Evolutionary conservation across 192 early-diverging fungal genomes (phyloP).

Genomic region (Rhizophagus sp.): DNA sequence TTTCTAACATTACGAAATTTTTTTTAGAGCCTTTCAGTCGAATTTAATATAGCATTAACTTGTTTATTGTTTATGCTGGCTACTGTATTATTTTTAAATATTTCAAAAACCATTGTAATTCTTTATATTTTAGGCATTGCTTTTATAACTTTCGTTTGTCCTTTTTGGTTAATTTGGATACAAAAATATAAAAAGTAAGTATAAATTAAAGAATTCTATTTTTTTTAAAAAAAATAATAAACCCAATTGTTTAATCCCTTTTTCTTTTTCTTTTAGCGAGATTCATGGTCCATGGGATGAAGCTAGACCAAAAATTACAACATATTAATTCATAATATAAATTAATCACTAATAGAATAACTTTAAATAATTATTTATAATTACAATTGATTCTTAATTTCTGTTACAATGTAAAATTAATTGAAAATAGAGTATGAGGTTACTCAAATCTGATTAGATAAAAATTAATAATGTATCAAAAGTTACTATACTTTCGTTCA

Average conservation of each 20-base stretch:
- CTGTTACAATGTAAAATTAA: no score
- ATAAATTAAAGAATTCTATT: not conserved
- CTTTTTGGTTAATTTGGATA: constrained; percentile 88
- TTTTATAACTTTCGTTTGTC: constrained; percentile 86
- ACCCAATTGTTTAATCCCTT: not conserved
- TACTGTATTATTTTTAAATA: constrained; percentile 64
- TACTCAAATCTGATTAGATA: no score
- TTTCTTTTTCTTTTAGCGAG: constrained; percentile 57
- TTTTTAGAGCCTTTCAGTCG: constrained; percentile 36
- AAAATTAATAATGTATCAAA: no score
- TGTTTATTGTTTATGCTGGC: constrained; percentile 62
- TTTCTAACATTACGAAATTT: not conserved
- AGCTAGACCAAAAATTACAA: constrained; percentile 67
- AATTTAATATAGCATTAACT: constrained; percentile 55
- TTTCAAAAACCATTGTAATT: constrained; percentile 68
- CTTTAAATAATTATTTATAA: no score
- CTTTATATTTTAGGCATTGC: constrained; percentile 67
- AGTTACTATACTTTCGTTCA: no score
- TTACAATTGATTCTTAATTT: no score
- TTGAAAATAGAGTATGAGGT: no score
- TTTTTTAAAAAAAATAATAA: not conserved
- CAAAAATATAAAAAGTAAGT: constrained; percentile 96
- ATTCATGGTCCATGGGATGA: constrained; percentile 99
- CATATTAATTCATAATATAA: not conserved
- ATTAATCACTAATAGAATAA: no score